A percentile compares a stretch with the other conserved stretches of the same genome.
phyloP scores from a whole-genome alignment of 148 eudicot species.

The Cornus kousa region DNA sequence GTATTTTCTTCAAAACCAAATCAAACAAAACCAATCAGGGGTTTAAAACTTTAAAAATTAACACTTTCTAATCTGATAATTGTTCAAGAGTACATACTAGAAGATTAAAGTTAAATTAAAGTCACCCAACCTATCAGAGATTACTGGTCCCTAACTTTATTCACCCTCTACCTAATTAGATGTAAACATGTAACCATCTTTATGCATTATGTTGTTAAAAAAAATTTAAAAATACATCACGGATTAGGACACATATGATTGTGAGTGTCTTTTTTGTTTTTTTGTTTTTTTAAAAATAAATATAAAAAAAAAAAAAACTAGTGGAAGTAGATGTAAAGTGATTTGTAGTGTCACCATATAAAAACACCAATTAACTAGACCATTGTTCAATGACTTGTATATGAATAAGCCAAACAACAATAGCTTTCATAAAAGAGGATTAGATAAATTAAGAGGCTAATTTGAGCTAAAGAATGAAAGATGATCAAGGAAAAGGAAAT shows the following conservation, averaged over 20 bases:
- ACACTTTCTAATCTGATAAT: not conserved
- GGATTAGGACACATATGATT: not conserved
- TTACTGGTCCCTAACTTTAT: not conserved
- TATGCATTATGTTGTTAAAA: not conserved
- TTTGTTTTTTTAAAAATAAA: no score
- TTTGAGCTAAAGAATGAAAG: not conserved
- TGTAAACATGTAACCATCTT: not conserved
- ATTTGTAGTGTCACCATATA: not conserved
- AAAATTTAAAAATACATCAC: not conserved
- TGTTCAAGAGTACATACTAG: not conserved
- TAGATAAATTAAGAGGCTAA: not conserved
- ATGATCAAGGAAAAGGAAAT: not conserved
- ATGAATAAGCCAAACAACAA: not conserved
- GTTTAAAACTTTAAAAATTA: not conserved
- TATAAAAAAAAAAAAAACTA: not conserved
- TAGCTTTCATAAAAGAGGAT: not conserved
- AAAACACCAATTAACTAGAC: not conserved
- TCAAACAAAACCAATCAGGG: not conserved
- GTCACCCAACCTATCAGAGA: constrained; percentile 11
- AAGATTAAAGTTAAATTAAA: constrained; percentile 1
- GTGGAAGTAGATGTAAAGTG: constrained; percentile 4
- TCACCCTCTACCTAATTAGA: constrained; percentile 10
- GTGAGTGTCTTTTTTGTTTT: not conserved
- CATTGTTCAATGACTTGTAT: not conserved
- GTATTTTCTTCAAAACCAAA: not conserved